Conservation (phyloP, 805 yeast species). For the Yarrowia sp. region DNA sequence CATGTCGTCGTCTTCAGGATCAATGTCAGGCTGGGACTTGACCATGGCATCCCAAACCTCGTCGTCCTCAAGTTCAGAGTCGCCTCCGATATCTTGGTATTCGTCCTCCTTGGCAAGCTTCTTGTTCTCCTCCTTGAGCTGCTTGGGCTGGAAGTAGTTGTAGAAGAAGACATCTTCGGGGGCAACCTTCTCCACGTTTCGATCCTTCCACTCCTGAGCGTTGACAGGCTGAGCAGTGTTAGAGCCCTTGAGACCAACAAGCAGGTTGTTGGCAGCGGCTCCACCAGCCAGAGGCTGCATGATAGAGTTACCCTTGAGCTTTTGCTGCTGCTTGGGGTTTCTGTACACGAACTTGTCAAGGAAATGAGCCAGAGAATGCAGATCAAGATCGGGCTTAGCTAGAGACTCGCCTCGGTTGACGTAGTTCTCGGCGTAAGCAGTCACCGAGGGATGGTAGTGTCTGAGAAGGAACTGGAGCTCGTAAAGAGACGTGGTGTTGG, state of each 20-base stretch:
- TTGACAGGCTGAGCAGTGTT: slow-evolving; percentile 71
- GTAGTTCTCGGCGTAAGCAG: slow-evolving; percentile 68
- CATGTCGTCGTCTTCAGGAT: slow-evolving; percentile 61
- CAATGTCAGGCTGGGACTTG: slow-evolving; percentile 75
- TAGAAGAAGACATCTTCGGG: slow-evolving; percentile 91
- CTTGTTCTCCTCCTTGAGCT: slow-evolving; percentile 47
- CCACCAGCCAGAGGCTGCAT: slow-evolving; percentile 96
- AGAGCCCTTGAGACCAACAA: slow-evolving; percentile 39
- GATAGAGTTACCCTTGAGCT: slow-evolving; percentile 84
- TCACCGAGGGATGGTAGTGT: slow-evolving; percentile 93
- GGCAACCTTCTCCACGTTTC: slow-evolving; percentile 65
- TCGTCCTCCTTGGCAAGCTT: slow-evolving; percentile 49
- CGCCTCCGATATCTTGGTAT: slow-evolving; percentile 49
- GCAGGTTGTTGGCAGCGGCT: slow-evolving; percentile 54
- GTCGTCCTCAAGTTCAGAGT: slow-evolving; percentile 58
- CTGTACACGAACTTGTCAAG: slow-evolving; percentile 94
- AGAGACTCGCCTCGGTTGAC: slow-evolving; percentile 52
- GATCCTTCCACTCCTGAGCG: slow-evolving; percentile 79
- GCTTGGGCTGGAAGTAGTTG: slow-evolving; percentile 67
- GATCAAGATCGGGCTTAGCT: slow-evolving; percentile 86
- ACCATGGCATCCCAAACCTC: slow-evolving; percentile 84
- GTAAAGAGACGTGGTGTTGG: slow-evolving; percentile 83
- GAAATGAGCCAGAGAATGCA: slow-evolving; percentile 87
- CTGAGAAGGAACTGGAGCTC: slow-evolving; percentile 74
- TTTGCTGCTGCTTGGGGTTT: slow-evolving; percentile 80